Evolutionary conservation across 176 grass and related monocot genomes (phyloP).

Genomic region (Oryza australiensis): DNA sequence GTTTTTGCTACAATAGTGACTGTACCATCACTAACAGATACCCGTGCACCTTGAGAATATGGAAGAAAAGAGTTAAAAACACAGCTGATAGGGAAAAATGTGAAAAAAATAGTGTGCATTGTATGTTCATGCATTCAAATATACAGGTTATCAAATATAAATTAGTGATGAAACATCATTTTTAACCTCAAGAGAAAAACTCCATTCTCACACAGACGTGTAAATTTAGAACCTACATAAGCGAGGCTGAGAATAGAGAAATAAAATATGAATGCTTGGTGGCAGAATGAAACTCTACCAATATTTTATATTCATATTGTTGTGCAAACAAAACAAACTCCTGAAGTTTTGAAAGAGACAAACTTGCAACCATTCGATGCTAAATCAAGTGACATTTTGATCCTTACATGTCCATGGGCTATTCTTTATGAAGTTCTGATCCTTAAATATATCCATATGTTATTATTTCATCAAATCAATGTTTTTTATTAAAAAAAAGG

Average conservation of each 20-base stretch:
- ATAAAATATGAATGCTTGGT: not conserved
- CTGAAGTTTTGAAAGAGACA: constrained; percentile 13
- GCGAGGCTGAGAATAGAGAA: not conserved
- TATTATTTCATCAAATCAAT: constrained; percentile 8
- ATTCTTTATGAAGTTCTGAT: too few species aligned
- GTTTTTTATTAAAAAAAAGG: not conserved
- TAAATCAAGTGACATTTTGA: not conserved
- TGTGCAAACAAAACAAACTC: not conserved
- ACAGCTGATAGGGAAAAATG: not conserved
- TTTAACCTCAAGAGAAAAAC: not conserved
- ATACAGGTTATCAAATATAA: constrained; percentile 19
- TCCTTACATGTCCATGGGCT: not conserved
- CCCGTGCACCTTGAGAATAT: constrained; percentile 69
- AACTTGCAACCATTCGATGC: constrained; percentile 16
- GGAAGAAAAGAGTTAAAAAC: constrained; percentile 12
- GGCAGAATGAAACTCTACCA: not conserved
- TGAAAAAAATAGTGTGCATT: not conserved
- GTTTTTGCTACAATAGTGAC: constrained; percentile 98
- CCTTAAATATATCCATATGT: not conserved
- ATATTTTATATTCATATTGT: not conserved
- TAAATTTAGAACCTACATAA: constrained; percentile 16
- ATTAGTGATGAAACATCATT: not conserved
- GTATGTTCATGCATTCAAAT: not conserved
- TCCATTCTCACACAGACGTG: constrained; percentile 19
- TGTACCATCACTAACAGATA: constrained; percentile 86